Percentiles rank a stretch among this genome's conserved stretches.
phyloP scores from a whole-genome alignment of 495 filamentous ascomycete species.

The Trichoderma parareesei region DNA sequence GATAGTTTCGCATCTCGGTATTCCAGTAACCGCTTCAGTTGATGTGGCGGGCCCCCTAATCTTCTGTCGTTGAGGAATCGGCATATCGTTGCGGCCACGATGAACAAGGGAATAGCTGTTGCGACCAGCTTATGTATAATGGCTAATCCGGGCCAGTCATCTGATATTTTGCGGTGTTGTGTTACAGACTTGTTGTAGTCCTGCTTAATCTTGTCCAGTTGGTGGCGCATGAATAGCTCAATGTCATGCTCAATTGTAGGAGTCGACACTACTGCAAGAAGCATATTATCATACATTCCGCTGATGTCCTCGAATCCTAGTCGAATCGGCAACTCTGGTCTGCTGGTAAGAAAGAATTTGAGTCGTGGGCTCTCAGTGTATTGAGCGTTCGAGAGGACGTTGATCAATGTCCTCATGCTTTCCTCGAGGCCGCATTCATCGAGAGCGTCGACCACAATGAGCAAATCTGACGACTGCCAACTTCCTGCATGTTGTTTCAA shows the following conservation, averaged over 20 bases:
- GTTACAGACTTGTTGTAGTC: slow-evolving; percentile 19
- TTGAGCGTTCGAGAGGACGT: slow-evolving; percentile 24
- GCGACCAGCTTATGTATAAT: slow-evolving; percentile 24
- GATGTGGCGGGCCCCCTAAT: slow-evolving; percentile 13
- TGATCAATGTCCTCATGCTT: slow-evolving; percentile 32
- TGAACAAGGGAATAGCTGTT: slow-evolving; percentile 35
- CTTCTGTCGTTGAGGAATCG: slow-evolving; percentile 25
- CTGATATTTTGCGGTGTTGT: slow-evolving; percentile 12
- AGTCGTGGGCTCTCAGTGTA: neutral
- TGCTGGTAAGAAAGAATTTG: slow-evolving; percentile 28
- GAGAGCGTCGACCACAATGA: slow-evolving; percentile 48
- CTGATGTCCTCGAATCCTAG: slow-evolving; percentile 23
- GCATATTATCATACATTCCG: slow-evolving; percentile 23
- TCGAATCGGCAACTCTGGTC: slow-evolving; percentile 38
- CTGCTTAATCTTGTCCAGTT: slow-evolving; percentile 19
- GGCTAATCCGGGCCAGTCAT: slow-evolving; percentile 34
- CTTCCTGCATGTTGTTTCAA: slow-evolving; percentile 17
- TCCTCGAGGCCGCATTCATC: slow-evolving; percentile 42
- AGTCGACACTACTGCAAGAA: slow-evolving; percentile 26
- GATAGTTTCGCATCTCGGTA: slow-evolving; percentile 18
- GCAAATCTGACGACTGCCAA: slow-evolving; percentile 9
- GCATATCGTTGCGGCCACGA: slow-evolving; percentile 36
- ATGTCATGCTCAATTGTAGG: slow-evolving; percentile 31
- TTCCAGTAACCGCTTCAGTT: slow-evolving; percentile 22
- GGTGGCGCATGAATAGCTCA: slow-evolving; percentile 22